These are phyloP conservation scores for Aspergillus mulundensis DNA, from an alignment of 495 filamentous ascomycete species.

Conservation along the genomic window DNA sequence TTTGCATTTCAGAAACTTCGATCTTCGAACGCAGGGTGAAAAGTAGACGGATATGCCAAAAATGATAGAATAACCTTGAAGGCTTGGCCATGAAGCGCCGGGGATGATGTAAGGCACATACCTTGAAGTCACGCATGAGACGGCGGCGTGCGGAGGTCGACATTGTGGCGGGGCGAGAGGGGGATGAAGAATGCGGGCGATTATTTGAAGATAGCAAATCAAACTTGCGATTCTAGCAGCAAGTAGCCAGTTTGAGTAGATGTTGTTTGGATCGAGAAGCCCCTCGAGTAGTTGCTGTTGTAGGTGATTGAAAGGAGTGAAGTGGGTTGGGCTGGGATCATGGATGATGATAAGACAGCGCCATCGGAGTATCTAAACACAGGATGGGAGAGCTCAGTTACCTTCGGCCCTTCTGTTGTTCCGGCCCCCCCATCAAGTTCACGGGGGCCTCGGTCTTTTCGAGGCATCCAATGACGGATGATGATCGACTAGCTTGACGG, in stretches of 20 bases:
- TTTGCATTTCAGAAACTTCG: background rate
- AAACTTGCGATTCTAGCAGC: background rate
- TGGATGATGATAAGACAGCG: background rate
- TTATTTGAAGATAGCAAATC: background rate
- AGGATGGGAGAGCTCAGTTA: background rate
- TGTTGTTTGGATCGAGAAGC: background rate
- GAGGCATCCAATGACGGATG: too few species aligned
- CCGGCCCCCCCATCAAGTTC: background rate
- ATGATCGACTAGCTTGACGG: too few species aligned
- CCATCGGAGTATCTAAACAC: background rate
- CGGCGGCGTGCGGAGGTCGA: slow-evolving; percentile 91
- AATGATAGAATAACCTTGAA: background rate
- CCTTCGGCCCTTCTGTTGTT: background rate
- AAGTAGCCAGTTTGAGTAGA: background rate
- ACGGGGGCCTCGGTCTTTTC: too few species aligned
- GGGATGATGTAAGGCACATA: slow-evolving; percentile 35
- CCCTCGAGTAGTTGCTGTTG: too few species aligned
- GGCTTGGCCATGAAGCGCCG: background rate
- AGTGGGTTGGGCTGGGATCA: background rate
- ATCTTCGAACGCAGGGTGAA: too few species aligned
- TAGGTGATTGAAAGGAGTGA: background rate
- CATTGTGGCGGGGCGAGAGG: slow-evolving; percentile 50
- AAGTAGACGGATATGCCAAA: background rate
- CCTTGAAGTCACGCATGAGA: slow-evolving; percentile 98
- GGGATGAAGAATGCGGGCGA: background rate